A percentile compares a stretch with the other conserved stretches of the same genome.
phyloP scores from a whole-genome alignment of 2,329 filamentous ascomycete genomes.

The Microcyclospora pomicola region DNA sequence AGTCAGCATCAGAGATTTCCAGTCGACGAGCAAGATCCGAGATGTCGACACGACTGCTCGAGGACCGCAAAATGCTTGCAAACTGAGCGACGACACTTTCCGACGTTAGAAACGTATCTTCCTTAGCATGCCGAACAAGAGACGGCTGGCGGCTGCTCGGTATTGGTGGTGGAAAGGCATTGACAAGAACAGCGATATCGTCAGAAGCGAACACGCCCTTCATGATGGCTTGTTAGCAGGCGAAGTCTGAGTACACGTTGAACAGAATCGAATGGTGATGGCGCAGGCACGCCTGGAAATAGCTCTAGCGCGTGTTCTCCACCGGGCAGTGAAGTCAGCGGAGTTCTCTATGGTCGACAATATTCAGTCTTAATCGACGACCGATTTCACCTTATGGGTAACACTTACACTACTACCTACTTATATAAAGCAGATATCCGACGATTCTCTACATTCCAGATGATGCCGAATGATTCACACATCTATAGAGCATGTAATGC shows the following conservation, averaged over 20 bases:
- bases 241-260: background rate
- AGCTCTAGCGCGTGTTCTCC: too few relatives aligned
- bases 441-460: too few relatives aligned
- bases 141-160: constrained; percentile 8
- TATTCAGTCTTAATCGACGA: too few relatives aligned
- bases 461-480: too few relatives aligned
- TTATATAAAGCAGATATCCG: too few relatives aligned
- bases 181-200: constrained; percentile 15
- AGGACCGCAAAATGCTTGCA: constrained; percentile 5
- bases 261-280: too few relatives aligned
- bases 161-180: constrained; percentile 12
- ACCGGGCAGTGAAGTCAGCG: too few relatives aligned
- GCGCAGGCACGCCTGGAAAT: too few relatives aligned
- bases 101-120: constrained; percentile 11
- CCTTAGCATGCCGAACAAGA: constrained; percentile 12
- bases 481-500: too few relatives aligned
- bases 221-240: constrained; percentile 5
- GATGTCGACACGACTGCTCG: constrained; percentile 5
- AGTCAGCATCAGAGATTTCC: constrained; percentile 6
- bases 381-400: too few relatives aligned
- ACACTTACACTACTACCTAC: too few relatives aligned
- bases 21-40: constrained; percentile 7
- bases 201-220: constrained; percentile 13
- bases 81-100: constrained; percentile 4
- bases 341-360: too few relatives aligned